Percentiles rank a stretch among this genome's conserved stretches.
phyloP scores from a whole-genome alignment of 805 yeast species.

The Ascoidea rubescens region DNA sequence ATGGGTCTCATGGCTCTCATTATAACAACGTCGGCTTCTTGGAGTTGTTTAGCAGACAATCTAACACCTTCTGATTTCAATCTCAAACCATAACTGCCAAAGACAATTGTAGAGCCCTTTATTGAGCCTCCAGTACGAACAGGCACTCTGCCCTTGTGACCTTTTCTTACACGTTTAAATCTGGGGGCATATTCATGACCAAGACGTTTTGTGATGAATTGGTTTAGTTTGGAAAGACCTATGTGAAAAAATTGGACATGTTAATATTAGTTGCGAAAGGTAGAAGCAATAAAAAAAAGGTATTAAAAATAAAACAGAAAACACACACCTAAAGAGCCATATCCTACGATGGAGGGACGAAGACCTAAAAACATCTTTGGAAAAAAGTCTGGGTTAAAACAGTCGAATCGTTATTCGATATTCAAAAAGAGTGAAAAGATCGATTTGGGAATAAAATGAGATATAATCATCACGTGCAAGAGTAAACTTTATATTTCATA shows the following conservation, averaged over 20 bases:
- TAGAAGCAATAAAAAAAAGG: too few species aligned
- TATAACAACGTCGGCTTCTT: conserved; percentile 80
- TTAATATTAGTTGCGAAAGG: too few species aligned
- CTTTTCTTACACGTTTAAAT: conserved; percentile 51
- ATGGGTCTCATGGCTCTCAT: conserved; percentile 74
- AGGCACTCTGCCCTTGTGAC: conserved; percentile 87
- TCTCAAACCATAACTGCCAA: conserved; percentile 79
- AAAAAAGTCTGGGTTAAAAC: too few species aligned
- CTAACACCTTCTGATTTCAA: conserved; percentile 81
- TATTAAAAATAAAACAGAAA: too few species aligned
- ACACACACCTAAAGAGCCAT: too few species aligned
- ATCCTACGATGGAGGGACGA: too few species aligned
- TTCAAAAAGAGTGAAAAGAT: too few species aligned
- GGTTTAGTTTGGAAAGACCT: neutral
- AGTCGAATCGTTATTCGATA: too few species aligned
- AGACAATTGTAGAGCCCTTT: conserved; percentile 72
- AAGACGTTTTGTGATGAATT: conserved; percentile 21
- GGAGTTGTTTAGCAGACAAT: conserved; percentile 73
- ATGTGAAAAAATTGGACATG: neutral
- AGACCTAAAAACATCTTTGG: too few species aligned
- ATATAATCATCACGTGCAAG: too few species aligned
- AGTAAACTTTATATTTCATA: too few species aligned
- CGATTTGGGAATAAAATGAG: too few species aligned
- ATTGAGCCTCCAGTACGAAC: conserved; percentile 91
- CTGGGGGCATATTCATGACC: conserved; percentile 74